phyloP scores from a whole-genome alignment of 768 basidiomycete genomes.

The Pleurotus cornucopiae region DNA sequence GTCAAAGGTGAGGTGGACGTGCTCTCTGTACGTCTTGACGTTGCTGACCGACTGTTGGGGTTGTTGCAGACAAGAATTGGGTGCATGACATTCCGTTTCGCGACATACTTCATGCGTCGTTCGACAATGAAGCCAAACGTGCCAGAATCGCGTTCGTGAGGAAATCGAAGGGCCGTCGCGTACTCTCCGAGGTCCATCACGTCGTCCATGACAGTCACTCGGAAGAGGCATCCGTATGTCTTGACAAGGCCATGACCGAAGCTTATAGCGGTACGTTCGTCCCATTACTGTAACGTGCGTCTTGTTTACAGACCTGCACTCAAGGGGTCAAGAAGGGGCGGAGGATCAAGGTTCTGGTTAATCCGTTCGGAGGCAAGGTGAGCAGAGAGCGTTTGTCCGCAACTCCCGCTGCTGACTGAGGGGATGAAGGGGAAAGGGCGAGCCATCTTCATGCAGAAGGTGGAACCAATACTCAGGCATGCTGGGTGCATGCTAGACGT shows the following conservation, averaged over 20 bases:
- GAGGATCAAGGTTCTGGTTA: conserved; percentile 66
- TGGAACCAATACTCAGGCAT: conserved; percentile 69
- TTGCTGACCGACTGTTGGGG: not conserved
- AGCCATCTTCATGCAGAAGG: conserved; percentile 45
- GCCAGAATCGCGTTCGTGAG: conserved; percentile 1
- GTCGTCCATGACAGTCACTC: not conserved
- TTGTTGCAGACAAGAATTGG: not conserved
- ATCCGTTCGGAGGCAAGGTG: conserved; percentile 78
- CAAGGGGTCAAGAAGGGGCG: conserved; percentile 52
- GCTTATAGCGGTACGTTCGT: conserved; percentile 57
- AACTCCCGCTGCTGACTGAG: conserved; percentile 5
- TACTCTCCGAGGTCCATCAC: not conserved
- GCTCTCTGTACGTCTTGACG: no score
- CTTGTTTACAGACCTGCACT: conserved; percentile 14
- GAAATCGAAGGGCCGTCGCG: not conserved
- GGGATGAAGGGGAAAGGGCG: conserved; percentile 55
- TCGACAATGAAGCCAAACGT: not conserved
- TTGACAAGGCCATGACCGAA: conserved; percentile 32
- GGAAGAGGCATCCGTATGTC: not conserved
- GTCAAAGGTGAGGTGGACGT: no score
- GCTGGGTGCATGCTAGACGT: conserved; percentile 63
- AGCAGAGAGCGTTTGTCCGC: not conserved
- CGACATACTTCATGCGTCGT: not conserved
- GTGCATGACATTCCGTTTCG: conserved; percentile 11
- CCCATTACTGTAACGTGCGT: not conserved